These are phyloP conservation scores for Breynia disticha DNA, from an alignment of 441 rosid species.

Conservation along the genomic window DNA sequence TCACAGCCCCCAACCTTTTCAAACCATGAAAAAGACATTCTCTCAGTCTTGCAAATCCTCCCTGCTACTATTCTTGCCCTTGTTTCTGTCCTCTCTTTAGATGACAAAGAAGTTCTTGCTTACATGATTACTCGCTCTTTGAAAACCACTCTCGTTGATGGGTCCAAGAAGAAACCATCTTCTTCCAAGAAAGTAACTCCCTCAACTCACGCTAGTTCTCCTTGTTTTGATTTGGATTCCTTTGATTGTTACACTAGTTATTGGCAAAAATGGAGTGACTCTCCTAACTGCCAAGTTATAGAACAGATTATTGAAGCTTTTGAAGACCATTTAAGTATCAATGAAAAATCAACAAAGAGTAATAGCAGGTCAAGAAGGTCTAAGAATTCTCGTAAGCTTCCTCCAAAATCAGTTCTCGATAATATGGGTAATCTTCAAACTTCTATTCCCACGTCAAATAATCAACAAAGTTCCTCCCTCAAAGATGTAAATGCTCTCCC, in stretches of 20 bases:
- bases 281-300: constrained; percentile 65
- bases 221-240: constrained; percentile 58
- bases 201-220: constrained; percentile 24
- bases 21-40: constrained; percentile 12
- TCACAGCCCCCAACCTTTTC: constrained; percentile 13
- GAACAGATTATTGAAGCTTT: constrained; percentile 73
- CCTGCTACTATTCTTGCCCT: constrained; percentile 62
- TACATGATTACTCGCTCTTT: constrained; percentile 63
- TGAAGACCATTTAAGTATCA: constrained; percentile 48
- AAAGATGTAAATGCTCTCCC: no score
- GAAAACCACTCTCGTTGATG: constrained; percentile 19
- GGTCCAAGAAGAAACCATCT: constrained; percentile 31
- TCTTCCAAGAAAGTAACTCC: neutral
- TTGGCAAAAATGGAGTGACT: constrained; percentile 85
- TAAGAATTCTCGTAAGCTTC: constrained; percentile 20
- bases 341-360: constrained; percentile 23
- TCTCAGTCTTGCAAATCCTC: constrained; percentile 48
- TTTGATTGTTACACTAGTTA: constrained; percentile 75
- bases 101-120: constrained; percentile 78
- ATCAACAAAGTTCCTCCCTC: no score
- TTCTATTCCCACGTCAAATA: no score
- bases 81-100: constrained; percentile 45
- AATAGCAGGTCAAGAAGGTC: constrained; percentile 31
- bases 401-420: constrained; percentile 7
- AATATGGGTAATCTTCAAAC: constrained; percentile 1